phyloP scores from a whole-genome alignment of 805 yeast genomes.

The Lachancea meyersii region DNA sequence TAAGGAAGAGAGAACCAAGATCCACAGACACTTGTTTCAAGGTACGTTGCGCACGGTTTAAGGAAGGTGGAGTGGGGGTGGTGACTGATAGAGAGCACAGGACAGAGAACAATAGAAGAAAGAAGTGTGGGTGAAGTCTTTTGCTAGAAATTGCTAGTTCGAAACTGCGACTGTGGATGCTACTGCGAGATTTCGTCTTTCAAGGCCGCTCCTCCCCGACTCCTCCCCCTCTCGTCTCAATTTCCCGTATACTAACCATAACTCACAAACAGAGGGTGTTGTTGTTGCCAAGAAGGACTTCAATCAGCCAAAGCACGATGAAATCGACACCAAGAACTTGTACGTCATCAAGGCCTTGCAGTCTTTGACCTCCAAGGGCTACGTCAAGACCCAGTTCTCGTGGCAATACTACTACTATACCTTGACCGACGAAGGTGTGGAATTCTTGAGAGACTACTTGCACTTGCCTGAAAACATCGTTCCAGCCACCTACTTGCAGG shows the following conservation, averaged over 20 bases:
- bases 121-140: no score
- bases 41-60: conserved; percentile 52
- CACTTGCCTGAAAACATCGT: conserved; percentile 98
- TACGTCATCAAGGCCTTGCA: conserved; percentile 98
- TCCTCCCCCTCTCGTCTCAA: no score
- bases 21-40: conserved; percentile 98
- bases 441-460: conserved; percentile 95
- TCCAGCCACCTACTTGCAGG: conserved; percentile 97
- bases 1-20: conserved; percentile 99
- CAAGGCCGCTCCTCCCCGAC: no score
- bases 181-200: no score
- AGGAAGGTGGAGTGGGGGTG: background rate
- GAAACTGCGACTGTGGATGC: no score
- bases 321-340: conserved; percentile 96
- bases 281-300: conserved; percentile 99
- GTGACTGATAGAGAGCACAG: background rate
- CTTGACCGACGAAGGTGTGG: conserved; percentile 99
- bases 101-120: no score
- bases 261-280: conserved; percentile 92
- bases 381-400: conserved; percentile 99
- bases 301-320: conserved; percentile 96
- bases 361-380: conserved; percentile 97
- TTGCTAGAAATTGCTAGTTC: no score
- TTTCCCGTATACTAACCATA: no score
- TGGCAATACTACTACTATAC: conserved; percentile 99